Evolutionary conservation across 805 yeast species (phyloP), one percentile per base, ranked within the genome.

Genomic region (Lachancea sp.): DNA sequence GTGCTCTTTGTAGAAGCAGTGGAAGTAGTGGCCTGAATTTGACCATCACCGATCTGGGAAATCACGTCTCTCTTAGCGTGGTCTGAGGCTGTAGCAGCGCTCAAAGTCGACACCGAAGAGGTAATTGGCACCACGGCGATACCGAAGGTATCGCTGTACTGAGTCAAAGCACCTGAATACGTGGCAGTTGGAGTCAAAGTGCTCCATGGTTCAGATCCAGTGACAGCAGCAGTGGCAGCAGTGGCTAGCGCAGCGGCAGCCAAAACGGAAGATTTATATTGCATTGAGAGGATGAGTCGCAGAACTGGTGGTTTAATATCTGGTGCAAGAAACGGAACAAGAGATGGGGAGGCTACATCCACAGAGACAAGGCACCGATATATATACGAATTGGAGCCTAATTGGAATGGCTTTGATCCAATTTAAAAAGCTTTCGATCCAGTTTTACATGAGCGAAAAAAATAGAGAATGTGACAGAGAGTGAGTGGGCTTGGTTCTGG

Each of bases 141-240:
- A 61, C 72, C 73, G 42, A 68, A 67, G 33, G 67, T 55, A 24
- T 65, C 60, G 31, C 58, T 42, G 54, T 61, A 64, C 34, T 59
- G 58, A 31, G 70, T 59, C 23, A 60, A 40, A 46, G 67, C 72
- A 45, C 63, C 61, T 28, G 56, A 40, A 56, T 58, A 64, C 33
- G 69, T 64, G 39, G 64, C 56, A 25, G 54, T 47, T 52, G 72
- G 71, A 16, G 70, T 68, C 54, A 68, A 54, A 45, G 71, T 67
- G 33, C 66, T 46, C 72, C 72, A 68, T 46, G 68, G 66, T 40
- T 63, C 59, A 24, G 60, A 47, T 38, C 60, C 57, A 36, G 52
- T 51, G 36, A 52, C 39, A 24, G 74, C 61, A 41, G 71, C 69
- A 30, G 75, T 56, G 44, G 73, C 64, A 34, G 70, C 45, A 37